Evolutionary conservation across 805 yeast species (phyloP).

Genomic region (Yamadazyma sp.): DNA sequence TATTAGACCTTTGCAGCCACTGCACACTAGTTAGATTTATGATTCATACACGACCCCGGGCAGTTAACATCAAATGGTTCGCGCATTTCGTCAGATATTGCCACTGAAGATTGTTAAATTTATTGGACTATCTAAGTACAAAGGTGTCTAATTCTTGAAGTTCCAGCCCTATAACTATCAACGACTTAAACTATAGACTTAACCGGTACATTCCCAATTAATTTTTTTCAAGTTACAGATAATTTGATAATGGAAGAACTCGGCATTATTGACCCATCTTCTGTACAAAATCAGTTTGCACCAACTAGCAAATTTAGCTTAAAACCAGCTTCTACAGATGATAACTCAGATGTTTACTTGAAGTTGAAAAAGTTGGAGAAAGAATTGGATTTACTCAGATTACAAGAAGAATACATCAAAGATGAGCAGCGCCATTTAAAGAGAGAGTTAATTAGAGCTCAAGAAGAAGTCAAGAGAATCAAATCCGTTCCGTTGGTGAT

Average conservation of each 20-base stretch:
- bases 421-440: constrained; percentile 97
- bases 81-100: constrained; percentile 7
- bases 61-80: no score
- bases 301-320: constrained; percentile 4
- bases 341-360: constrained; percentile 68
- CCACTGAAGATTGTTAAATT: constrained; percentile 10
- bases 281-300: constrained; percentile 11
- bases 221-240: not conserved
- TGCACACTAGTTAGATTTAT: not conserved
- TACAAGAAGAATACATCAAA: constrained; percentile 96
- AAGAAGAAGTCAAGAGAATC: constrained; percentile 96
- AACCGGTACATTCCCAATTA: not conserved
- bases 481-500: constrained; percentile 97
- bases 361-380: constrained; percentile 86
- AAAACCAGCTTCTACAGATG: constrained; percentile 20
- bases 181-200: not conserved
- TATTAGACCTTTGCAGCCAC: constrained; percentile 5
- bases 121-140: no score
- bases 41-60: constrained; percentile 8
- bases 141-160: no score
- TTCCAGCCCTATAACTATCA: no score
- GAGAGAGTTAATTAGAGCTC: constrained; percentile 92
- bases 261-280: constrained; percentile 25
- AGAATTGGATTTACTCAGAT: constrained; percentile 75
- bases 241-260: constrained; percentile 38